Percentiles rank a stretch among this genome's conserved stretches.
phyloP scores from a whole-genome alignment of 78 protist species.

The Dictyostelium capitatum region DNA sequence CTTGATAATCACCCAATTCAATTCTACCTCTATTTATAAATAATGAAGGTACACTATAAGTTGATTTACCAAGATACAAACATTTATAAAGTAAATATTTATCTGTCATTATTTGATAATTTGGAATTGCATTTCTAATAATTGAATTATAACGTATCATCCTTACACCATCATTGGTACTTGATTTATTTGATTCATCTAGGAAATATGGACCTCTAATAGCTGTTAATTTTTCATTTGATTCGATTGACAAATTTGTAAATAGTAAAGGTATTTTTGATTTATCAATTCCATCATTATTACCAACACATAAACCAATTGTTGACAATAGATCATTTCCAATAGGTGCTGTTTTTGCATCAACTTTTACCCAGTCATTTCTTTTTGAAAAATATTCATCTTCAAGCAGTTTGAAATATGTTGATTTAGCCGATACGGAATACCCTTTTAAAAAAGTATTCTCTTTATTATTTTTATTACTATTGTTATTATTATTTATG shows the following conservation, averaged over 20 bases:
- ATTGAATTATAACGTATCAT: neutral
- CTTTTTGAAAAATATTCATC: slow-evolving; percentile 8
- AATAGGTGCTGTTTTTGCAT: slow-evolving; percentile 44
- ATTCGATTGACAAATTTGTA: slow-evolving; percentile 28
- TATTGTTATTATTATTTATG: neutral
- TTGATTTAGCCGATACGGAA: neutral
- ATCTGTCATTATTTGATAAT: slow-evolving; percentile 39
- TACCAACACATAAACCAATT: neutral
- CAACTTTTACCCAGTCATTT: slow-evolving; percentile 21
- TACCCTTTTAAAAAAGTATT: slow-evolving; percentile 6
- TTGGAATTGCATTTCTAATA: slow-evolving; percentile 50
- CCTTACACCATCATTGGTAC: neutral
- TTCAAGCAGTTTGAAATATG: slow-evolving; percentile 5
- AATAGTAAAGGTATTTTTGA: slow-evolving; percentile 36
- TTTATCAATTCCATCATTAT: neutral
- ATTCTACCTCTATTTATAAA: slow-evolving; percentile 12
- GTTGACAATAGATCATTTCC: slow-evolving; percentile 14
- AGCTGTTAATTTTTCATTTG: neutral
- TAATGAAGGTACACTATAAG: slow-evolving; percentile 18
- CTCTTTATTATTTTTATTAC: neutral
- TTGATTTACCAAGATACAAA: neutral
- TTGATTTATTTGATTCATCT: neutral
- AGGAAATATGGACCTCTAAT: neutral
- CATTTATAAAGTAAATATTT: slow-evolving; percentile 21
- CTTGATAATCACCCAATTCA: neutral